Evolutionary conservation across 768 basidiomycete genomes (phyloP).

Genomic region (Mycena rosella): DNA sequence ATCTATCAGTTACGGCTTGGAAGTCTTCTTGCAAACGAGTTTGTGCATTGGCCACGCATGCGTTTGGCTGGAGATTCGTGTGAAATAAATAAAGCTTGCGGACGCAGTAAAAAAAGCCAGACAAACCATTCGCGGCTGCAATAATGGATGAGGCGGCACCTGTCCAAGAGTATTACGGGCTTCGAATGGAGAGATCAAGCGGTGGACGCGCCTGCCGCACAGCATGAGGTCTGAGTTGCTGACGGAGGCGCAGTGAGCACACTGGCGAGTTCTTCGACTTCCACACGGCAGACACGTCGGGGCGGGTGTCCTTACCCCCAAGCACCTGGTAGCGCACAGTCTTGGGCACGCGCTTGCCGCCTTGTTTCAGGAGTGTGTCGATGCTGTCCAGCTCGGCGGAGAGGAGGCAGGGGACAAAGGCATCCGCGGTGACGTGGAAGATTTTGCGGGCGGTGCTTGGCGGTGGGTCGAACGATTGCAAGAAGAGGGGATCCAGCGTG

Average conservation of each 20-base stretch:
- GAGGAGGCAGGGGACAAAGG: constrained; percentile 43
- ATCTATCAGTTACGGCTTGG: not conserved
- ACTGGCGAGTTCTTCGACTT: constrained; percentile 38
- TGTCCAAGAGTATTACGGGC: constrained; percentile 29
- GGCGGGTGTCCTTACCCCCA: constrained; percentile 36
- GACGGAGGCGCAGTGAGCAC: constrained; percentile 38
- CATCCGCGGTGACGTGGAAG: constrained; percentile 40
- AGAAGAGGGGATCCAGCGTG: constrained; percentile 31
- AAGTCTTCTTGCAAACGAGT: constrained; percentile 34
- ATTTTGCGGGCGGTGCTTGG: constrained; percentile 22
- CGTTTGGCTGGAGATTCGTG: constrained; percentile 24
- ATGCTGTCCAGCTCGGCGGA: constrained; percentile 46
- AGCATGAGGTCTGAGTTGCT: constrained; percentile 22
- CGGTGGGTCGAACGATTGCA: constrained; percentile 19
- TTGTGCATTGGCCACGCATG: constrained; percentile 38
- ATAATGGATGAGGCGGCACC: constrained; percentile 37
- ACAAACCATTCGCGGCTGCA: constrained; percentile 43
- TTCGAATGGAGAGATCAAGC: not conserved
- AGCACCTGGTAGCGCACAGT: constrained; percentile 36
- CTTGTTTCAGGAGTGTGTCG: constrained; percentile 39
- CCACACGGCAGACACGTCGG: constrained; percentile 33
- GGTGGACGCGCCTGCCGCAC: constrained; percentile 18
- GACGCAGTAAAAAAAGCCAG: not conserved
- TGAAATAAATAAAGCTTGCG: not conserved
- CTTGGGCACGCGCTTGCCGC: constrained; percentile 22